Conservation (phyloP, 2,329 filamentous ascomycete genomes). For the Penicillium thymicola region DNA sequence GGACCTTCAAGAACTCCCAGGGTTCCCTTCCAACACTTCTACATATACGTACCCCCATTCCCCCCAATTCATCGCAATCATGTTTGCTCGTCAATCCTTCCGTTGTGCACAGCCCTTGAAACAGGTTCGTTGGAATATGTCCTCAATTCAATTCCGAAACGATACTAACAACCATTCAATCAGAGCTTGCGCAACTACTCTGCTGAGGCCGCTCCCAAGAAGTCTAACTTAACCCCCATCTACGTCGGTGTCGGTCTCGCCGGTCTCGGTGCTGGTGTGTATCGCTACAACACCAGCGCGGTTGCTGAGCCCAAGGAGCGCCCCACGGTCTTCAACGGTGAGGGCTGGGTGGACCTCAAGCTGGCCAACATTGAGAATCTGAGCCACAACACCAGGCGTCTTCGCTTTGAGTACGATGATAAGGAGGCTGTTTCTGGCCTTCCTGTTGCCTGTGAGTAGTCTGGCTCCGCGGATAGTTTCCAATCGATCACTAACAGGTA, state of each 20-base stretch:
- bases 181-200: slow-evolving; percentile 72
- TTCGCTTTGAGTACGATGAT: slow-evolving; percentile 84
- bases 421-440: slow-evolving; percentile 81
- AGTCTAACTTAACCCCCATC: slow-evolving; percentile 59
- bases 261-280: slow-evolving; percentile 55
- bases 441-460: slow-evolving; percentile 63
- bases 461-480: neutral
- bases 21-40: neutral
- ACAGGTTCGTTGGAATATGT: slow-evolving; percentile 51
- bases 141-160: neutral
- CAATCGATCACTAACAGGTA: slow-evolving; percentile 8
- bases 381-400: slow-evolving; percentile 93
- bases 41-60: neutral
- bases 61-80: slow-evolving; percentile 39
- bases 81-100: slow-evolving; percentile 66
- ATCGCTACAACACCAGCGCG: slow-evolving; percentile 45
- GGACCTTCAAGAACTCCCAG: neutral
- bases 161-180: slow-evolving; percentile 1
- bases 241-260: slow-evolving; percentile 46
- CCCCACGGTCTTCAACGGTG: slow-evolving; percentile 67
- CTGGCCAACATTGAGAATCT: slow-evolving; percentile 73
- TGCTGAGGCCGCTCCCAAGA: slow-evolving; percentile 50
- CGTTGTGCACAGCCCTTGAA: slow-evolving; percentile 63
- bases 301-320: slow-evolving; percentile 37
- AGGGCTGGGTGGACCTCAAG: slow-evolving; percentile 81